phyloP scores from a whole-genome alignment of 371 early-diverging fungal genomes.

The Mortierella sp. region DNA sequence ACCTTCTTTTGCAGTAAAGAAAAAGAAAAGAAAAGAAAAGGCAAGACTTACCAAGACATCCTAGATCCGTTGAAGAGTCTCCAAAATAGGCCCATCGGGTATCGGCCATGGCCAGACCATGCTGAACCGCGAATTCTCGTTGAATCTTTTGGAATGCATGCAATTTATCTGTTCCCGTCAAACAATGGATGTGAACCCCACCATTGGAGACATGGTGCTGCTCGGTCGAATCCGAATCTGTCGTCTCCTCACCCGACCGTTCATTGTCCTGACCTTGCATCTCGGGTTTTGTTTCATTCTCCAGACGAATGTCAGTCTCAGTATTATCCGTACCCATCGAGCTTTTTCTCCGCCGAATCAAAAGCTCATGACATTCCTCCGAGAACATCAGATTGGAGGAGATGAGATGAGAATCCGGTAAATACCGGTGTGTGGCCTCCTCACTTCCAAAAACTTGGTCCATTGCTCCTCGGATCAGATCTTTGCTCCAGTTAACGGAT shows the following conservation, averaged over 20 bases:
- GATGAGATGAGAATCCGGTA: conserved; percentile 37
- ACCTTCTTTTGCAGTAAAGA: too few species aligned
- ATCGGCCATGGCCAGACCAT: conserved; percentile 20
- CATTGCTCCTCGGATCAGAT: conserved; percentile 50
- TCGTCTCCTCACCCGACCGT: neutral
- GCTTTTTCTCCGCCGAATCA: too few species aligned
- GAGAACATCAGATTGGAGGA: conserved; percentile 41
- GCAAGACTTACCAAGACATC: conserved; percentile 37
- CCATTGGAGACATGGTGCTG: conserved; percentile 25
- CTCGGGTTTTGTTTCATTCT: too few species aligned
- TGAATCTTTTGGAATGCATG: conserved; percentile 41
- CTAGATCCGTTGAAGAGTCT: conserved; percentile 46
- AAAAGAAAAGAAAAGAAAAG: neutral
- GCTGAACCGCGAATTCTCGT: conserved; percentile 24
- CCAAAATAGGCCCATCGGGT: conserved; percentile 49
- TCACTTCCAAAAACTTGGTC: conserved; percentile 50
- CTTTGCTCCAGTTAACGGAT: conserved; percentile 50
- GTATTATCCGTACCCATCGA: too few species aligned
- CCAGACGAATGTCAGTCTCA: too few species aligned
- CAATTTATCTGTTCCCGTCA: conserved; percentile 49
- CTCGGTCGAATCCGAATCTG: neutral
- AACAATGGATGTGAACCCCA: conserved; percentile 23
- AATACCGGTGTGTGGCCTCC: conserved; percentile 27
- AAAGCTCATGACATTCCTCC: conserved; percentile 25
- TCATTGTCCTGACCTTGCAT: neutral